Conservation (phyloP, 352 stramenopile species). For the Phytophthora brassicae region DNA sequence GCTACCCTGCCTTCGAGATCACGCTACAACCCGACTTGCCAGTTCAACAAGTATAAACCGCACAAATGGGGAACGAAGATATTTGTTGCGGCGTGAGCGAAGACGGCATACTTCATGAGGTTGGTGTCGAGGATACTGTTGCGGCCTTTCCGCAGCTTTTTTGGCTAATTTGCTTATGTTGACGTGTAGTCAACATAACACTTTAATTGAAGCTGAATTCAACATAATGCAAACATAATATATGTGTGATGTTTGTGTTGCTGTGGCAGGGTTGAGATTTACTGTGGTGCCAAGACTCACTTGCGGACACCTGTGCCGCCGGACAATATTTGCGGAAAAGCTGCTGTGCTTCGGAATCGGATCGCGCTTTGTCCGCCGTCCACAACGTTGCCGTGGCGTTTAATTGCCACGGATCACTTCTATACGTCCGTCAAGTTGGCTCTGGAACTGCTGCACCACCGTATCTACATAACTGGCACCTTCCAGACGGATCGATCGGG, state of each 20-base stretch:
- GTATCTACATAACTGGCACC: slow-evolving; percentile 4
- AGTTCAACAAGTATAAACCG: too few relatives aligned
- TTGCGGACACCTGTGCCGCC: neutral
- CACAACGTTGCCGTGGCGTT: too few relatives aligned
- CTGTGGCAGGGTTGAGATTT: slow-evolving; percentile 11
- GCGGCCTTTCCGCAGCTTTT: neutral
- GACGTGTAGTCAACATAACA: neutral
- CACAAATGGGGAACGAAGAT: too few relatives aligned
- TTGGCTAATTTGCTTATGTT: slow-evolving; percentile 7
- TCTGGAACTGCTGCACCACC: slow-evolving; percentile 2
- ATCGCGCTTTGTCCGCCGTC: neutral
- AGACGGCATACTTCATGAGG: slow-evolving; percentile 12
- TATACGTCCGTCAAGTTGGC: slow-evolving; percentile 5
- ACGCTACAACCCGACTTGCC: slow-evolving; percentile 10
- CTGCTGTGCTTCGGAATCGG: slow-evolving; percentile 1
- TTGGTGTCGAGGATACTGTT: neutral
- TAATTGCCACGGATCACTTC: slow-evolving; percentile 5
- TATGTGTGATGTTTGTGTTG: neutral
- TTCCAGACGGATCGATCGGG: slow-evolving; percentile 2
- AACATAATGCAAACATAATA: neutral
- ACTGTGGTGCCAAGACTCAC: slow-evolving; percentile 10
- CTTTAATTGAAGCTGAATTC: neutral
- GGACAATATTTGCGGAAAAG: slow-evolving; percentile 12
- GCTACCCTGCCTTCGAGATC: neutral
- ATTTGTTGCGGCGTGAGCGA: too few relatives aligned